Conservation (phyloP, 345 rosid species). For the Eucalyptus coolabah region DNA sequence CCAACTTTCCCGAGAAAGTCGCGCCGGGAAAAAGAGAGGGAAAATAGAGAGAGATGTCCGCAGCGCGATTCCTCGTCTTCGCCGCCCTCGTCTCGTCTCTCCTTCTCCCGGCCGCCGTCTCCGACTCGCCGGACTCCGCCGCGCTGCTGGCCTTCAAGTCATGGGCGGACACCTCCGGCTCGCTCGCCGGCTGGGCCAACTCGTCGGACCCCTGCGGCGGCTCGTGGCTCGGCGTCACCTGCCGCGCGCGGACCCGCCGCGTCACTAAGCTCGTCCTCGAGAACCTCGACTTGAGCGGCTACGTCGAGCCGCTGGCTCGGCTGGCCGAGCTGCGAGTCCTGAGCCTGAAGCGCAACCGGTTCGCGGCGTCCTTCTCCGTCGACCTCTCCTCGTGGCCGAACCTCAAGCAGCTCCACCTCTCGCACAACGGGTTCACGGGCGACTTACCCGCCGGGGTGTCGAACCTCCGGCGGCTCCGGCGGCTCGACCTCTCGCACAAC, state of each 20-base stretch:
- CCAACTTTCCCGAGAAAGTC: not conserved
- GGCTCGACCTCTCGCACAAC: conserved; percentile 28
- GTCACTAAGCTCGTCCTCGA: conserved; percentile 23
- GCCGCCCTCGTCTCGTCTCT: not conserved
- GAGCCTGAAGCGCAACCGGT: conserved; percentile 19
- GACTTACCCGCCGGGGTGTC: conserved; percentile 13
- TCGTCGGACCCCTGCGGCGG: conserved; percentile 6
- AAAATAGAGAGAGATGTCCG: not conserved
- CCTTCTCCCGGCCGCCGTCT: not conserved
- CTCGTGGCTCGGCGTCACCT: conserved; percentile 31
- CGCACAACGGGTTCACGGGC: conserved; percentile 14
- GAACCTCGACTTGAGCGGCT: conserved; percentile 12
- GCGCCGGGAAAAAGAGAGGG: not conserved
- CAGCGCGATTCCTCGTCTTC: not conserved
- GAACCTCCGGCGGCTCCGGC: conserved; percentile 12
- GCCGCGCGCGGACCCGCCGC: conserved; percentile 9
- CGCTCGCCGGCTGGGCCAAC: conserved; percentile 14
- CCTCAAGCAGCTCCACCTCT: conserved; percentile 26
- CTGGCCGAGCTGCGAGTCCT: conserved; percentile 27
- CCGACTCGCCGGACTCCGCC: not conserved
- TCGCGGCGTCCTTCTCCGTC: conserved; percentile 3
- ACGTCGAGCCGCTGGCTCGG: not conserved
- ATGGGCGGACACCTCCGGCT: not conserved
- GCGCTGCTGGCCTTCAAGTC: conserved; percentile 16
- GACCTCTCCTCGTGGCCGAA: conserved; percentile 9